These are phyloP conservation scores for Gossypium thurberi DNA, from an alignment of 345 rosid genomes.

Conservation along the genomic window DNA sequence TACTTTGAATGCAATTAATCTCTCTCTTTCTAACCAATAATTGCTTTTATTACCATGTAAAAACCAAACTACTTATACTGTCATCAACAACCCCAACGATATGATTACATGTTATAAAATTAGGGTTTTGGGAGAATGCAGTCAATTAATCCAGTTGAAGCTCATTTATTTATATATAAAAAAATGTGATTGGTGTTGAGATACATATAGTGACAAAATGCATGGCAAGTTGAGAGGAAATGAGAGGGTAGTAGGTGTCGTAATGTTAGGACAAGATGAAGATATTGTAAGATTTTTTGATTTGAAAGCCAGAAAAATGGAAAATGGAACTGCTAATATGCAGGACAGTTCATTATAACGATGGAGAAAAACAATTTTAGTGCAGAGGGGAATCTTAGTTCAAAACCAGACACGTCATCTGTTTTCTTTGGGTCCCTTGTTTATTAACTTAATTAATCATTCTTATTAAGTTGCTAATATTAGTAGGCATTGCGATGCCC, in stretches of 20 bases:
- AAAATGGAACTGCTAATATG: neutral
- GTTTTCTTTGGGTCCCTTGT: neutral
- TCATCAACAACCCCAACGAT: too few relatives aligned
- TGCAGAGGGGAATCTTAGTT: neutral
- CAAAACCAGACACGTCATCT: neutral
- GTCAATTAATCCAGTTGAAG: too few relatives aligned
- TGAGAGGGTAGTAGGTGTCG: neutral
- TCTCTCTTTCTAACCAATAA: too few relatives aligned
- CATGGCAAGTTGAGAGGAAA: neutral
- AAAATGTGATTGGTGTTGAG: too few relatives aligned
- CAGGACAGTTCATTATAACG: slow-evolving; percentile 7
- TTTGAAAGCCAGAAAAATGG: neutral
- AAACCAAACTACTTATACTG: too few relatives aligned
- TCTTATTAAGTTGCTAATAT: too few relatives aligned
- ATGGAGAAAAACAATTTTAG: neutral
- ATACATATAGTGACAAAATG: too few relatives aligned
- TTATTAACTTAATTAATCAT: neutral
- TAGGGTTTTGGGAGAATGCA: too few relatives aligned
- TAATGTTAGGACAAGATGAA: neutral
- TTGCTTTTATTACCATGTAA: too few relatives aligned
- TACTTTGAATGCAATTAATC: neutral
- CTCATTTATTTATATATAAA: too few relatives aligned
- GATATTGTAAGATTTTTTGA: neutral
- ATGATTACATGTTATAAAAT: too few relatives aligned
- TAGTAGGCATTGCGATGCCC: neutral